These are phyloP conservation scores for Penicillium sp. DNA, from an alignment of 2,329 filamentous ascomycete species.

Conservation along the genomic window DNA sequence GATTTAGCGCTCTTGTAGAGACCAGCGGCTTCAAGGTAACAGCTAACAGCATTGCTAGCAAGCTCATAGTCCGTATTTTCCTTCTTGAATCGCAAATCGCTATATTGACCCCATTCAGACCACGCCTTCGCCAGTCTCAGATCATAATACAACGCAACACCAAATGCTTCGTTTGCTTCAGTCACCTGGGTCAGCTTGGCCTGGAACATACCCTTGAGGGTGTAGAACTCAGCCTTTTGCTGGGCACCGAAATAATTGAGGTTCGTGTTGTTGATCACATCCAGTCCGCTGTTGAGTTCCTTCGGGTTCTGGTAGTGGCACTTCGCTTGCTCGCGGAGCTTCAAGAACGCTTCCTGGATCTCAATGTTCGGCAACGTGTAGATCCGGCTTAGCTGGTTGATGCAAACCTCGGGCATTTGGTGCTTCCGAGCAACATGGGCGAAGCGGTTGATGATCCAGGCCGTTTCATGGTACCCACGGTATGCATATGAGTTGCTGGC, in stretches of 20 bases:
- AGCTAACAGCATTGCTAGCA: constrained; percentile 90
- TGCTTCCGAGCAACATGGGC: constrained; percentile 98
- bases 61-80: constrained; percentile 80
- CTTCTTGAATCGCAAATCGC: constrained; percentile 93
- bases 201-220: constrained; percentile 98
- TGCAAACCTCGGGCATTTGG: constrained; percentile 94
- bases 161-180: constrained; percentile 92
- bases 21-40: constrained; percentile 92
- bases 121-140: constrained; percentile 95
- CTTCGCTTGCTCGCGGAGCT: constrained; percentile 96
- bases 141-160: constrained; percentile 93
- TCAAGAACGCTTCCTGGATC: constrained; percentile 98
- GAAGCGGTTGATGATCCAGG: constrained; percentile 99
- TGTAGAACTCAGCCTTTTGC: constrained; percentile 99
- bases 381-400: constrained; percentile 94
- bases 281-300: constrained; percentile 88
- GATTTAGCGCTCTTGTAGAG: constrained; percentile 98
- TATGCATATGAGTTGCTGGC: constrained; percentile 95
- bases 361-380: constrained; percentile 99
- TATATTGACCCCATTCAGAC: constrained; percentile 99
- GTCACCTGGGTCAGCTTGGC: constrained; percentile 90
- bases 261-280: constrained; percentile 99
- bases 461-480: constrained; percentile 95
- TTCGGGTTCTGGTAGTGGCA: constrained; percentile 97
- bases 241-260: constrained; percentile 95